Base-by-base conservation (phyloP, 163 green algal genomes). In the Prototheca cutis region DNA sequence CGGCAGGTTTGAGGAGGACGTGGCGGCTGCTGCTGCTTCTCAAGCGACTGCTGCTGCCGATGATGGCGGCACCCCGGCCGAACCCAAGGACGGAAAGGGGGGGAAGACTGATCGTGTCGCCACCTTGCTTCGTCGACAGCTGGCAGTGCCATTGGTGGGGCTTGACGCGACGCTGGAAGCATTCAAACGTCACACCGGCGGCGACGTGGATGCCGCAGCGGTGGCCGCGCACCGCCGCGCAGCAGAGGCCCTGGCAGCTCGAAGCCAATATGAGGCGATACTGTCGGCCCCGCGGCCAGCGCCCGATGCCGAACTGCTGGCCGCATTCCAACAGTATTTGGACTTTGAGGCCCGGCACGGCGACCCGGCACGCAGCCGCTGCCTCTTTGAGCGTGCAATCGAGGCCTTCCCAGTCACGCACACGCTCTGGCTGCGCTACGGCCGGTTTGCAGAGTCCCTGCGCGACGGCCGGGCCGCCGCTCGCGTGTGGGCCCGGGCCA, bases 341-440 rank as follows among this genome's bases (percentile, higher is more conserved):
- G 75, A 84, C 32, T 70, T 90, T 53, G 88, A 96, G 75, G 33
- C 80, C 66, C 62, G 59, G 7, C 62, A 78, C 21, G 72, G 66
- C 6, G 74, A 88, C 39, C 69, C 77, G 2, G 66, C 60, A 1
- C 64, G 82, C 36, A 21, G 42, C 42, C 42, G 83, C 69, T 55
- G 77, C 4, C 15, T 91, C 32, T 95, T 84, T 59, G 88, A 96
- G 77, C 79, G 88, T 0, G 88, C 86, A 2, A 30, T 95, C 17
- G 73, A 82, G 0, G 67, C 52, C 5, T 95, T 96, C 66, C 88
- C 88, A 0, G 72, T 94, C 1, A 94, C 88, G 0, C 62, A 76
- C 49, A 73, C 81, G 55, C 70, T 96, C 45, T 96, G 88, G 88
- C 55, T 79, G 49, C 68, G 86, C 57, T 95, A 94, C 58, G 74